Evolutionary conservation across 75 land plant genomes (phyloP).

Genomic region (Cupressus sempervirens): DNA sequence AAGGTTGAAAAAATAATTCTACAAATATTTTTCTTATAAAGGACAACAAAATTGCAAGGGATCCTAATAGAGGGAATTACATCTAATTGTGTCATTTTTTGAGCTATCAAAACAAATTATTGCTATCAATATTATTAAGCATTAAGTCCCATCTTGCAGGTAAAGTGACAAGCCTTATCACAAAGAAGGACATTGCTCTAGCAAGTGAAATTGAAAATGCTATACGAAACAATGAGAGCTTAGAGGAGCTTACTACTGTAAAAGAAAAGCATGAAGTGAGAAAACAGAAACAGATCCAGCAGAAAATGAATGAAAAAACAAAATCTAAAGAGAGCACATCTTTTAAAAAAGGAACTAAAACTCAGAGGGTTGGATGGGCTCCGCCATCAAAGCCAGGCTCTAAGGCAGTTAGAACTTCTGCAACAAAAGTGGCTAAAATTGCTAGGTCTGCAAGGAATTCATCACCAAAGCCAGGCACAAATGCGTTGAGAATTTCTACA

Average conservation of each 20-base stretch:
- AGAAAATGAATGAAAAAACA: constrained; percentile 18
- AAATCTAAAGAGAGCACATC: constrained; percentile 8
- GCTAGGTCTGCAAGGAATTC: not conserved
- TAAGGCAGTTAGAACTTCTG: not conserved
- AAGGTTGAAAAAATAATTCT: constrained; percentile 49
- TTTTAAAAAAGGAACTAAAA: constrained; percentile 12
- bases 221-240: constrained; percentile 75
- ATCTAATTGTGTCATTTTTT: not conserved
- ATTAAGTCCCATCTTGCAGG: constrained; percentile 38
- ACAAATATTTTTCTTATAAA: not conserved
- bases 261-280: constrained; percentile 14
- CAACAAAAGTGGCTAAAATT: not conserved
- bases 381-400: not conserved
- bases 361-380: not conserved
- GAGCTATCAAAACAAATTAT: not conserved
- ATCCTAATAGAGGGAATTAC: not conserved
- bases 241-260: constrained; percentile 57
- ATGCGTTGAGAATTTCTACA: not conserved
- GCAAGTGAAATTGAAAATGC: constrained; percentile 88
- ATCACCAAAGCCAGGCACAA: not conserved
- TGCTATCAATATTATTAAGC: not conserved
- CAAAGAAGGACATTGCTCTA: constrained; percentile 65
- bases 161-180: constrained; percentile 86
- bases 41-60: not conserved
- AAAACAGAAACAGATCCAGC: constrained; percentile 26